Evolutionary conservation across 2,329 filamentous ascomycete species (phyloP).

Genomic region (Trichoderma sp.): DNA sequence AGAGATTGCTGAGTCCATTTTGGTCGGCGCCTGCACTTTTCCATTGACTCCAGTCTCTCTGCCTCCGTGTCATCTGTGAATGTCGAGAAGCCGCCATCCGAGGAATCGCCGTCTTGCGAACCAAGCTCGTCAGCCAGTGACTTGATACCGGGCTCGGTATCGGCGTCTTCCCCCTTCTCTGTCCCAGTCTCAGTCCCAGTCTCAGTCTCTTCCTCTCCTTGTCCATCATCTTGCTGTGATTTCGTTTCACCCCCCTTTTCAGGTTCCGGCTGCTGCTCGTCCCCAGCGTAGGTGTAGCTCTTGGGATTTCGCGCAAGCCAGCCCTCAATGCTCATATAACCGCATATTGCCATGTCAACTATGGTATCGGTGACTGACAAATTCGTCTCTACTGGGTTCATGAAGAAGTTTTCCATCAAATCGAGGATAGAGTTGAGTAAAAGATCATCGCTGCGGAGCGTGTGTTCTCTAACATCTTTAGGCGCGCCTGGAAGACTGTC

Average conservation of each 20-base stretch:
- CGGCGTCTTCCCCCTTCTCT: slow-evolving; percentile 18
- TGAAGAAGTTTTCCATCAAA: slow-evolving; percentile 77
- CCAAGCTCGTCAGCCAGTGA: slow-evolving; percentile 22
- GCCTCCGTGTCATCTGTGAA: slow-evolving; percentile 30
- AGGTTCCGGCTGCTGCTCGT: slow-evolving; percentile 29
- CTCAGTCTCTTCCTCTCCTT: slow-evolving; percentile 14
- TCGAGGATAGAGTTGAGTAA: slow-evolving; percentile 67
- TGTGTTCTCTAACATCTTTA: slow-evolving; percentile 62
- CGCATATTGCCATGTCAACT: slow-evolving; percentile 79
- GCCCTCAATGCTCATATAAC: slow-evolving; percentile 81
- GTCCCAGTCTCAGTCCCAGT: slow-evolving; percentile 17
- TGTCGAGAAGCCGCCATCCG: slow-evolving; percentile 14
- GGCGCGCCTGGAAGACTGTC: slow-evolving; percentile 62
- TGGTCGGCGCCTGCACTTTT: slow-evolving; percentile 55
- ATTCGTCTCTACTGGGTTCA: slow-evolving; percentile 90
- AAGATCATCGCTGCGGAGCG: slow-evolving; percentile 63
- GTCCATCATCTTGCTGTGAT: slow-evolving; percentile 2
- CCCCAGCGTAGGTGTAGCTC: slow-evolving; percentile 53
- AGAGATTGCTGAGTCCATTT: slow-evolving; percentile 53
- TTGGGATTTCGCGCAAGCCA: slow-evolving; percentile 80
- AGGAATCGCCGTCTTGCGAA: slow-evolving; percentile 1
- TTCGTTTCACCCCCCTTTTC: not conserved
- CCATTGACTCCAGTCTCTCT: slow-evolving; percentile 49
- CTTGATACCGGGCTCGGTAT: not conserved
- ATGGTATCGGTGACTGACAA: slow-evolving; percentile 82